Base-by-base conservation (phyloP, 768 basidiomycete genomes). In the Kwoniella dejecticola region DNA sequence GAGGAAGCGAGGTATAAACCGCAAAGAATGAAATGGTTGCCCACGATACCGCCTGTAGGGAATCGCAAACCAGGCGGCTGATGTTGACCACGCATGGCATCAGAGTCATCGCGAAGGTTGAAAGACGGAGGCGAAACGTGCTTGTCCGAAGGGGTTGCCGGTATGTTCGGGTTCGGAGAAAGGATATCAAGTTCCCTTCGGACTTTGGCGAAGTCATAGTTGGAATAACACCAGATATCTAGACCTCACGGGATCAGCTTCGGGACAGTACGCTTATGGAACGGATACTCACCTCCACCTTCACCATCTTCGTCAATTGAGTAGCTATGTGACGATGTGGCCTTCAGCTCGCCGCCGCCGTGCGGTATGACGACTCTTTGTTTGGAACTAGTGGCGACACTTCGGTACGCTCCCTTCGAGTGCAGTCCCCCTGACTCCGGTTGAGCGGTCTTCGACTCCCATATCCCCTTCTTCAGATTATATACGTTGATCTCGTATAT, bases 31-130 rank as follows among this genome's bases (percentile, higher is more conserved):
- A 99, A 85, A 77, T 76, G 67, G 30, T 86, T 87, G 29, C 94
- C 96, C 6, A 96, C 81, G 63, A 97, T 87, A 30, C 91, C 91
- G 19, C 94, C 95, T 0, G 92, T 90, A 5, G 95, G 95, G 81
- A 99, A 99, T 8, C 95, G 88, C 44, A 98, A 85, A 12, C 95
- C 95, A 0, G 96, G 95, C 21, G 95, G 95, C 68, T 91, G 89
- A 0, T 88, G 84, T 0, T 70, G 40, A 12, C 85, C 81, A 19
- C 89, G 82, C 92, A 97, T 96, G 13, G 86, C 80, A 11, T 84
- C 76, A 6, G 94, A 95, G 31, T 87, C 85, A 73, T 95, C 90
- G 61, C 86, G 84, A 48, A 94, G 86, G 2, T 84, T 84, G 74
- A 92, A 93, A 62, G 88, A 85, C 5, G 67, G 67, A 1, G 72